Evolutionary conservation across 2,329 filamentous ascomycete genomes (phyloP).

Genomic region (Torrubiella hemipterigena): DNA sequence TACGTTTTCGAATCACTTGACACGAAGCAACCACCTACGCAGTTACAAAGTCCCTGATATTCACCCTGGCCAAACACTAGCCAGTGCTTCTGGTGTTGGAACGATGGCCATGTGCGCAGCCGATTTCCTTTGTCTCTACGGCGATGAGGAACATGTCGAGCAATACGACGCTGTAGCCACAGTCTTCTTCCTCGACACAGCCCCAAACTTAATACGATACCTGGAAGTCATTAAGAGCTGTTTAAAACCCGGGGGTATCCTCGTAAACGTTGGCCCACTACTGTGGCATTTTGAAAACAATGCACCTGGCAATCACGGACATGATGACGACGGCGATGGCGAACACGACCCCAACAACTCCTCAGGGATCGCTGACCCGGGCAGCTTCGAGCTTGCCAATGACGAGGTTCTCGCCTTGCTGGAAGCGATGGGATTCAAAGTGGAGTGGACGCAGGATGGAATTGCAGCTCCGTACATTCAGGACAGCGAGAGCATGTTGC

Average conservation of each 20-base stretch:
- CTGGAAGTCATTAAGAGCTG: constrained; percentile 73
- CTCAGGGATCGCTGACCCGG: constrained; percentile 73
- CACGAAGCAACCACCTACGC: constrained; percentile 61
- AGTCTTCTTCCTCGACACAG: constrained; percentile 96
- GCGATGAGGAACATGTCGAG: constrained; percentile 44
- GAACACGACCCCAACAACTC: constrained; percentile 35
- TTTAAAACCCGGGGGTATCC: constrained; percentile 63
- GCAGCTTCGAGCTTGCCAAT: constrained; percentile 79
- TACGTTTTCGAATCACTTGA: constrained; percentile 75
- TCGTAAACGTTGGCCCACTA: constrained; percentile 83
- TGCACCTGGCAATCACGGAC: constrained; percentile 43
- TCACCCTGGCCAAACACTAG: constrained; percentile 50
- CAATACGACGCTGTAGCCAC: constrained; percentile 73
- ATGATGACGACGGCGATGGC: constrained; percentile 37
- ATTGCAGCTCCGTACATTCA: constrained; percentile 78
- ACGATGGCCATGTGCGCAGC: constrained; percentile 87
- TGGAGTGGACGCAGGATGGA: constrained; percentile 50
- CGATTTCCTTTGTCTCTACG: constrained; percentile 85
- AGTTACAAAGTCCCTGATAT: constrained; percentile 70
- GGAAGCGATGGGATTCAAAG: constrained; percentile 59
- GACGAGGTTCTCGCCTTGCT: constrained; percentile 78
- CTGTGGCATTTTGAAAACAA: constrained; percentile 92
- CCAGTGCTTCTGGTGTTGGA: constrained; percentile 28
- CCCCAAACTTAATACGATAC: constrained; percentile 84
- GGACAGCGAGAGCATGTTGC: constrained; percentile 73